Evolutionary conservation across 1,139 yeast genomes (phyloP).

Genomic region (Scheffersomyces insectosa): DNA sequence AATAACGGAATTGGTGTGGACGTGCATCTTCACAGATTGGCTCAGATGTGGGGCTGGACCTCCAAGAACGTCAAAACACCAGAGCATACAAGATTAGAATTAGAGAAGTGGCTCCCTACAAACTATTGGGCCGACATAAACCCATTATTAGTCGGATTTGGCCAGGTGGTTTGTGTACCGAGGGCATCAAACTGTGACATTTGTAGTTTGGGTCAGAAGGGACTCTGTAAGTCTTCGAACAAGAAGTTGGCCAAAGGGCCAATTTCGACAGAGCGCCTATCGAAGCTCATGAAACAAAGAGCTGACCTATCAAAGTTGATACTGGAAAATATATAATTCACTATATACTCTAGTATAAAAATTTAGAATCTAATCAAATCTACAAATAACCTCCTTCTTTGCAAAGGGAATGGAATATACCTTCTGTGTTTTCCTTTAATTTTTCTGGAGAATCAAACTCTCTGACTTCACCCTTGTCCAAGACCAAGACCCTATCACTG

Average conservation of each 20-base stretch:
- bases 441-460: slow-evolving; percentile 23
- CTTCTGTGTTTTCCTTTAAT: slow-evolving; percentile 16
- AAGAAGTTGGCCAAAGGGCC: slow-evolving; percentile 38
- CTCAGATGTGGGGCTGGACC: slow-evolving; percentile 84
- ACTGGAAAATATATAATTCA: not conserved
- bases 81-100: slow-evolving; percentile 66
- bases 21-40: slow-evolving; percentile 83
- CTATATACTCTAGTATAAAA: too few species aligned
- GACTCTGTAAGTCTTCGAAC: slow-evolving; percentile 56
- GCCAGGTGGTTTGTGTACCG: slow-evolving; percentile 84
- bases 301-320: slow-evolving; percentile 27
- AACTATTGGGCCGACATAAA: slow-evolving; percentile 82
- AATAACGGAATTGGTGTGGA: slow-evolving; percentile 89
- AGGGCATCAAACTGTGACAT: slow-evolving; percentile 70
- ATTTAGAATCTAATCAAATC: not conserved
- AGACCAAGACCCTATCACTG: slow-evolving; percentile 25
- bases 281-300: slow-evolving; percentile 35
- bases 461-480: slow-evolving; percentile 22
- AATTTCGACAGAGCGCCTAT: slow-evolving; percentile 29
- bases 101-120: slow-evolving; percentile 75
- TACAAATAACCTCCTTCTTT: slow-evolving; percentile 19
- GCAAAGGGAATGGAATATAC: slow-evolving; percentile 22
- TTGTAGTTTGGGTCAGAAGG: slow-evolving; percentile 57
- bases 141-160: slow-evolving; percentile 88
- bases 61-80: slow-evolving; percentile 57